A percentile compares a stretch with the other conserved stretches of the same genome.
Conservation (phyloP, 139 green algal species). For the Chlorella sp. region DNA sequence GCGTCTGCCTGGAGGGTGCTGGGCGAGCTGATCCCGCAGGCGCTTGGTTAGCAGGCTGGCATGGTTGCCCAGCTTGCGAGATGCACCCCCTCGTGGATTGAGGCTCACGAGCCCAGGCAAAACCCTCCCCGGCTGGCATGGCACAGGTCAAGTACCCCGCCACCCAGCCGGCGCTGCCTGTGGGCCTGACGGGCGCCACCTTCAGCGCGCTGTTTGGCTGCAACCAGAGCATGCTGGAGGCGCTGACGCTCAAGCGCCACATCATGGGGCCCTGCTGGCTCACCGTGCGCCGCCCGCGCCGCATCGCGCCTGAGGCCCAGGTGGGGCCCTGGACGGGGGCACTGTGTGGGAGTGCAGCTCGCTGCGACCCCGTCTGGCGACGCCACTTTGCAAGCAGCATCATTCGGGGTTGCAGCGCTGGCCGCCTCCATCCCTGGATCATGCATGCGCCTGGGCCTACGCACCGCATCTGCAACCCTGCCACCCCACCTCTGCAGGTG, state of each 20-base stretch:
- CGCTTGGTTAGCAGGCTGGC: too few species aligned
- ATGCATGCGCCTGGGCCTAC: neutral
- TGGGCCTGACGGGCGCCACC: constrained; percentile 55
- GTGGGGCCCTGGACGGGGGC: neutral
- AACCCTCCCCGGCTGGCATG: neutral
- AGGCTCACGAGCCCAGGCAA: neutral
- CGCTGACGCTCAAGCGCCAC: constrained; percentile 89
- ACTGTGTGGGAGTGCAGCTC: neutral
- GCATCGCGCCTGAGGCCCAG: constrained; percentile 44
- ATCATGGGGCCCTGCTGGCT: constrained; percentile 95
- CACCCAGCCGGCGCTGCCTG: constrained; percentile 62
- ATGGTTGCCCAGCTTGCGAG: too few species aligned
- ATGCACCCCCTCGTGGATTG: neutral
- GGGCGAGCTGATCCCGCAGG: too few species aligned
- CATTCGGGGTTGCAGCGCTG: too few species aligned
- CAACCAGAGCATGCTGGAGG: constrained; percentile 82
- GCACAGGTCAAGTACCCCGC: constrained; percentile 74
- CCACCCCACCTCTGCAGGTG: constrained; percentile 63
- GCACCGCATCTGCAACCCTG: too few species aligned
- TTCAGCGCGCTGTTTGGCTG: constrained; percentile 80
- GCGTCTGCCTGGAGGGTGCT: too few species aligned
- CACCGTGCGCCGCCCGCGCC: constrained; percentile 54
- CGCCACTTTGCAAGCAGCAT: too few species aligned
- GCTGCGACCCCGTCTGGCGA: too few species aligned
- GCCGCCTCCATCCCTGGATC: neutral